phyloP scores from a whole-genome alignment of 805 yeast species.

The Peterozyma toletana region DNA sequence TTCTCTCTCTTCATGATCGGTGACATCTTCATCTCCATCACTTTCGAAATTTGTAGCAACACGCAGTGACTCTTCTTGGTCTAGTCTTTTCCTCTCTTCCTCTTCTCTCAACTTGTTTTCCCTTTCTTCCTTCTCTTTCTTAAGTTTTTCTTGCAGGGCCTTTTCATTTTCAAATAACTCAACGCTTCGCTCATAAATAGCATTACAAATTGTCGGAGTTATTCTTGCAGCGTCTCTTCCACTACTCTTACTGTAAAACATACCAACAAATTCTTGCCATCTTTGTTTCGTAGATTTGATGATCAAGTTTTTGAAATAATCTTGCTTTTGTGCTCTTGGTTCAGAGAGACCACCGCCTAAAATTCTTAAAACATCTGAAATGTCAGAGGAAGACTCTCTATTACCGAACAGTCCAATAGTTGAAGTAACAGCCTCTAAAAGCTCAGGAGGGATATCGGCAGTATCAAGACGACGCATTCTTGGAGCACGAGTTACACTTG shows the following conservation, averaged over 20 bases:
- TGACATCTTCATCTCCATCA: constrained; percentile 13
- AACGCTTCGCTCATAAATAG: constrained; percentile 42
- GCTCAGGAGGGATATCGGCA: neutral
- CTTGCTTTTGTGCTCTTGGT: constrained; percentile 1
- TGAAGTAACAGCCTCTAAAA: neutral
- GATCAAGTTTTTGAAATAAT: constrained; percentile 4
- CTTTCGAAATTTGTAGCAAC: constrained; percentile 18
- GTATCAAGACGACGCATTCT: constrained; percentile 3
- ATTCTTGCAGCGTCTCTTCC: constrained; percentile 26
- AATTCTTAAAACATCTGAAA: constrained; percentile 6
- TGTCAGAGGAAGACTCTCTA: constrained; percentile 2
- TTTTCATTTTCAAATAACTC: constrained; percentile 25
- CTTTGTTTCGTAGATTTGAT: constrained; percentile 48
- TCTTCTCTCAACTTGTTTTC: constrained; percentile 20
- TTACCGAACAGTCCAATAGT: neutral
- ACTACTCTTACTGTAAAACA: constrained; percentile 39
- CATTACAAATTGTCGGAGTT: constrained; percentile 35
- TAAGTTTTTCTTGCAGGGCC: constrained; percentile 17
- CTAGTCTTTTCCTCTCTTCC: constrained; percentile 19
- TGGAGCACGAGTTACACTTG: neutral
- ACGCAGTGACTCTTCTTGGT: constrained; percentile 19
- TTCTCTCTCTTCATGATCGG: constrained; percentile 17
- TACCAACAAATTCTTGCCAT: constrained; percentile 54
- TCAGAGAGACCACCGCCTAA: constrained; percentile 2
- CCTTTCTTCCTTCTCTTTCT: constrained; percentile 17